Base-by-base conservation (phyloP, 1,284 basidiomycete genomes). In the Ustilago trichophora region DNA sequence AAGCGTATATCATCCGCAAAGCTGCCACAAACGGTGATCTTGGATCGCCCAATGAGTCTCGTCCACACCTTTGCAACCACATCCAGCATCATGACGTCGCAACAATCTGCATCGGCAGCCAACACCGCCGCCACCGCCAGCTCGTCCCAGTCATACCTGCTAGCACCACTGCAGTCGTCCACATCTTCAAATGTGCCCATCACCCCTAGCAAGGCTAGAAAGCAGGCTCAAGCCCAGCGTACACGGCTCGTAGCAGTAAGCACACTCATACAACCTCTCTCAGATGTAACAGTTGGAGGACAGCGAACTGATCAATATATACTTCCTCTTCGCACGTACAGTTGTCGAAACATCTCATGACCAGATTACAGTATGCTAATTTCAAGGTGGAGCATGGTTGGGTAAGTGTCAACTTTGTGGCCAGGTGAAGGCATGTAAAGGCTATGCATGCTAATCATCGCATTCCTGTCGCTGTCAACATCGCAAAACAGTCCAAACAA, bases 321-420 rank as follows among this genome's bases (percentile, higher is more conserved):
- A n/a, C n/a, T n/a, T n/a, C n/a, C n/a, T n/a, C n/a, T n/a, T n/a
- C n/a, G n/a, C n/a, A n/a, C n/a, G 25, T 36, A 19, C 52, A 77
- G 75, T 53, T 78, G 22, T 73, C 74, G 8, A 56, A 70, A 22
- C 66, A 71, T 41, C 46, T 79, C 27, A 70, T 69, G 33, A 76
- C 72, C 8, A 43, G 77, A 16, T 55, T 79, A 26, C 77, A 75
- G 44, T 79, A 77, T 29, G 77, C 75, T n/a, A 65, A 69, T 37
- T 77, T 79, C 65, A 79, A 79, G 58, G 74, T 79, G 13, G 74
- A 79, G 45, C 73, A 79, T 50, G 77, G 77, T 19, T 79, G 77
- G 77, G 71, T 73, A 57, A 59, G 72, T 57, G 18, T 33, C 22
- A 35, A 18, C 24, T 19, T 13, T 9, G 16, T 4, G 32, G 15